Conservation (phyloP, 208 protist genomes). For the Porcisia hertigi region DNA sequence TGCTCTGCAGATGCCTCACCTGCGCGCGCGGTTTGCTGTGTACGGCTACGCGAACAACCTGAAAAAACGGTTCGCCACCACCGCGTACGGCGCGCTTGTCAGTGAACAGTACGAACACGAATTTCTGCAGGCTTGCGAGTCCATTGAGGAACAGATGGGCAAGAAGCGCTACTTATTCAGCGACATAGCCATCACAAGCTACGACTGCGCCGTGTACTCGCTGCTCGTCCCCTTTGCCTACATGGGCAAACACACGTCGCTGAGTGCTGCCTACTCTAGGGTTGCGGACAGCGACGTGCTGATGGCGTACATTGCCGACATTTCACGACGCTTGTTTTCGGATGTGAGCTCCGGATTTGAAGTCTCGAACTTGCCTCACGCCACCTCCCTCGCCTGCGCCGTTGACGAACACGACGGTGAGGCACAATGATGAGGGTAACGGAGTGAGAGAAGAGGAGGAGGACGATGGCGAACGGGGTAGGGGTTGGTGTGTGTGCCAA, state of each 20-base stretch:
- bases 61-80: constrained; percentile 25
- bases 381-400: background rate
- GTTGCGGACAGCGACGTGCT: constrained; percentile 53
- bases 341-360: constrained; percentile 29
- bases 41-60: constrained; percentile 31
- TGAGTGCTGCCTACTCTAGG: constrained; percentile 51
- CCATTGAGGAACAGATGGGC: constrained; percentile 52
- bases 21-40: constrained; percentile 36
- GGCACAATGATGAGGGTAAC: background rate
- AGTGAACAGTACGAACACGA: constrained; percentile 57
- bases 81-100: constrained; percentile 38
- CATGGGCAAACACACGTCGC: constrained; percentile 38
- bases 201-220: constrained; percentile 75
- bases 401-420: background rate
- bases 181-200: constrained; percentile 38
- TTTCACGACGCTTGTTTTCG: constrained; percentile 49
- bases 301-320: constrained; percentile 53
- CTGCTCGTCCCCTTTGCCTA: constrained; percentile 57
- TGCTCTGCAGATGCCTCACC: constrained; percentile 36
- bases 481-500: background rate
- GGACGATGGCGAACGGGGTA: background rate
- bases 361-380: constrained; percentile 6
- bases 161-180: constrained; percentile 46
- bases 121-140: constrained; percentile 46
- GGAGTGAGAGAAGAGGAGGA: background rate